Evolutionary conservation across 2,329 filamentous ascomycete species (phyloP).

Genomic region (Ambrosiella beaveri): DNA sequence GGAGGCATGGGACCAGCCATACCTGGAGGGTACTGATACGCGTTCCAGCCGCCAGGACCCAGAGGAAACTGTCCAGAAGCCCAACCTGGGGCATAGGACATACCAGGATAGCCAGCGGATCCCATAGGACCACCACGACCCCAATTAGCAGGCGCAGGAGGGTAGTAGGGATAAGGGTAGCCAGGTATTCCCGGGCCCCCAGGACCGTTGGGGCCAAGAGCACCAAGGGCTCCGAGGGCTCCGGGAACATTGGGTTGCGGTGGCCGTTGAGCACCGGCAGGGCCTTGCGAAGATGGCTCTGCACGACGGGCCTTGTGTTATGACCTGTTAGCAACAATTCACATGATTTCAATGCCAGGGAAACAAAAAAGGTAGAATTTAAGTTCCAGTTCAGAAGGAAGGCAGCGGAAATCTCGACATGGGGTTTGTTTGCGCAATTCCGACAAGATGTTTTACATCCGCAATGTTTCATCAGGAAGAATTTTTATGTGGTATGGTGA

Average conservation of each 20-base stretch:
- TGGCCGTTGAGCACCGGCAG: not conserved
- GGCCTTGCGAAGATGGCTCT: not conserved
- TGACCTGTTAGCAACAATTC: not conserved
- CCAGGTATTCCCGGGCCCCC: constrained; percentile 6
- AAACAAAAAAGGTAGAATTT: not conserved
- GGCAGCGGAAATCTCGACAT: constrained; percentile 99
- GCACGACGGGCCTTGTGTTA: constrained; percentile 13
- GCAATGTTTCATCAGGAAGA: constrained; percentile 76
- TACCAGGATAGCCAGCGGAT: constrained; percentile 25
- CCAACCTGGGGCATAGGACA: constrained; percentile 64
- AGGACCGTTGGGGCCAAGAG: constrained; percentile 2
- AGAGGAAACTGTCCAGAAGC: constrained; percentile 57
- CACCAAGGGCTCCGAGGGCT: constrained; percentile 6
- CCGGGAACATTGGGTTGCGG: constrained; percentile 2
- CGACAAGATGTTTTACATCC: constrained; percentile 82
- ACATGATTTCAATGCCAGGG: not conserved
- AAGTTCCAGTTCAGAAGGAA: constrained; percentile 74
- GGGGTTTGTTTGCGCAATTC: constrained; percentile 75
- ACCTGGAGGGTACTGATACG: constrained; percentile 41
- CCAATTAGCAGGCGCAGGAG: constrained; percentile 35
- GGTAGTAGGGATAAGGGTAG: constrained; percentile 21
- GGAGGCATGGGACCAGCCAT: not conserved
- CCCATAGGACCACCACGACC: constrained; percentile 32
- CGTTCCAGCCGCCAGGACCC: constrained; percentile 40
- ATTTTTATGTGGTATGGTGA: constrained; percentile 9